Base-by-base conservation (phyloP, 768 basidiomycete genomes). In the Lactarius trivialis region DNA sequence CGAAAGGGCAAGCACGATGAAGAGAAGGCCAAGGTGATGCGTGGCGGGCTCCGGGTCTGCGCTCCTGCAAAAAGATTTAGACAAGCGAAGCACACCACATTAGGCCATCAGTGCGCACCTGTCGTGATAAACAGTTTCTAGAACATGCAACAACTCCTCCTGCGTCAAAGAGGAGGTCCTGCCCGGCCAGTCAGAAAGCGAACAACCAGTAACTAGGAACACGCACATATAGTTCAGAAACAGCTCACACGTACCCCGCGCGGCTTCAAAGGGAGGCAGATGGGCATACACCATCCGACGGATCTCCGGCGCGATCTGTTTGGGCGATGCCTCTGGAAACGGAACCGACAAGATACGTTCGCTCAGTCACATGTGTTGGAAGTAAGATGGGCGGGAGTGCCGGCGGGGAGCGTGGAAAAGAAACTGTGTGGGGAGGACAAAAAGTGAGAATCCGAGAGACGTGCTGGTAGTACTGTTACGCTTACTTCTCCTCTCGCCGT, bases 401-500 rank as follows among this genome's bases (percentile, higher is more conserved):
- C 41, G 17, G 36, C 45, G 64, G 36, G 12, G 26, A 21, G 51
- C 41, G 19, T 19, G 49, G 48, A 58, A 36, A 15, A 61, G 57
- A 51, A 56, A 61, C 60, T 65, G 8, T 32, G 24, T 32, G n/a
- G n/a, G n/a, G n/a, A n/a, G 39, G 36, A 26, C 12, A 28, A 37
- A 15, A n/a, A 8, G 7, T 5, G 32, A 41, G 21, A 32, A 24
- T 17, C 6, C 15, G n/a, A 34, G n/a, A n/a, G n/a, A n/a, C n/a
- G n/a, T n/a, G n/a, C n/a, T n/a, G n/a, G n/a, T n/a, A n/a, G n/a
- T n/a, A n/a, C n/a, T n/a, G 30, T 49, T 8, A 17, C 28, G 68
- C 80, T 55, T 65, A 87, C 86, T 78, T 89, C 87, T 26, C 85
- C 78, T 39, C 85, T 81, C 7, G 88, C 84, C 0, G 85, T 89